Conservation (phyloP, 2,329 filamentous ascomycete species). For the Paraphoma chrysanthemicola region DNA sequence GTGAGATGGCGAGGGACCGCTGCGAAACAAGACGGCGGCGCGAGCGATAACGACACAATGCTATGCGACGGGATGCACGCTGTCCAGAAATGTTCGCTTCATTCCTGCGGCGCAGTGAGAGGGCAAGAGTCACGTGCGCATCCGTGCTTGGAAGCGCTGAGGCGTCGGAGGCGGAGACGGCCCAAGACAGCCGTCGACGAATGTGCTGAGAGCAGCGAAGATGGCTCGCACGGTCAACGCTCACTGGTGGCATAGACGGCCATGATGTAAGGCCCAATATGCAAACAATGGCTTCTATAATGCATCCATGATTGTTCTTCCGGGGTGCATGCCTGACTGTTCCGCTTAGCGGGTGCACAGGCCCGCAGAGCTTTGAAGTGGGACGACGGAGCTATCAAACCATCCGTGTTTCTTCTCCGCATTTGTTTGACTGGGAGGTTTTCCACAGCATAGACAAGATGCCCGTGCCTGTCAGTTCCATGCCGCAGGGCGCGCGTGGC, state of each 20-base stretch:
- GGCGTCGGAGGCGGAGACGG: not conserved
- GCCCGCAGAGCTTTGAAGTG: constrained; percentile 14
- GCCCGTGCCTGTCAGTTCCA: constrained; percentile 63
- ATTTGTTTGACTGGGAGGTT: constrained; percentile 12
- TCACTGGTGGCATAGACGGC: not conserved
- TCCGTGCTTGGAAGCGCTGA: not conserved
- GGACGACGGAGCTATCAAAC: constrained; percentile 13
- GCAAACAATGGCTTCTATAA: constrained; percentile 2
- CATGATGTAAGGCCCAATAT: not conserved
- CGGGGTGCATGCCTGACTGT: not conserved
- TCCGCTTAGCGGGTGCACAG: constrained; percentile 11
- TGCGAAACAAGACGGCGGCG: constrained; percentile 5
- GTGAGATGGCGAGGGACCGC: constrained; percentile 2
- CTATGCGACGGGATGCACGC: constrained; percentile 1
- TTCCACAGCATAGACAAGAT: constrained; percentile 47
- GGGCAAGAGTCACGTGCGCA: constrained; percentile 22
- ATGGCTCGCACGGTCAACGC: not conserved
- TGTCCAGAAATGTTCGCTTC: constrained; percentile 13
- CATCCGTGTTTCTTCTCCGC: constrained; percentile 23
- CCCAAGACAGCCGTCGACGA: not conserved
- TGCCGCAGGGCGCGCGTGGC: constrained; percentile 52
- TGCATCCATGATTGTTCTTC: constrained; percentile 16
- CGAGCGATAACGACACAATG: constrained; percentile 1
- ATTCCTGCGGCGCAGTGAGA: constrained; percentile 18
- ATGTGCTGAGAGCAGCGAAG: not conserved